A percentile compares a stretch with the other conserved stretches of the same genome.
Conservation (phyloP, 1,139 yeast species). For the Yamadazyma diddensiae region DNA sequence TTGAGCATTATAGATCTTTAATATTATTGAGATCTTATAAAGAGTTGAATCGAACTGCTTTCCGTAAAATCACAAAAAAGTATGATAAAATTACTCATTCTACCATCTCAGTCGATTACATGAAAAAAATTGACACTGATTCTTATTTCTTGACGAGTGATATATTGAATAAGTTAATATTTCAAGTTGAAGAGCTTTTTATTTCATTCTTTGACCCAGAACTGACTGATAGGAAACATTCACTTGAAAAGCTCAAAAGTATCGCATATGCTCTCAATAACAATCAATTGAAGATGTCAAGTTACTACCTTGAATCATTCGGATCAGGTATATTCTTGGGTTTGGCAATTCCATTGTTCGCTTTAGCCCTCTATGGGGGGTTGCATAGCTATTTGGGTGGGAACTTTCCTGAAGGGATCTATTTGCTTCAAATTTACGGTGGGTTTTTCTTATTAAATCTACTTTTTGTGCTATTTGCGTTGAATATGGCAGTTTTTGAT, state of each 20-base stretch:
- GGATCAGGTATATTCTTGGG: constrained; percentile 69
- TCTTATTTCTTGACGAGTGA: constrained; percentile 66
- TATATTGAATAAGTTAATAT: constrained; percentile 57
- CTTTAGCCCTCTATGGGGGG: constrained; percentile 51
- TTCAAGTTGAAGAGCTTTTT: constrained; percentile 65
- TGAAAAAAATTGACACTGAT: constrained; percentile 54
- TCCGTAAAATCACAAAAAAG: constrained; percentile 84
- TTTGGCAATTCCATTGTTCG: constrained; percentile 60
- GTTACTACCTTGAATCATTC: constrained; percentile 47
- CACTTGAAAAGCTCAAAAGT: constrained; percentile 66
- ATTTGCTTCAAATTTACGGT: constrained; percentile 83
- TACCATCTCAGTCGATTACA: constrained; percentile 48
- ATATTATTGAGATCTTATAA: constrained; percentile 77
- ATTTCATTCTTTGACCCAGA: constrained; percentile 61
- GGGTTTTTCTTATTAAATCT: constrained; percentile 73
- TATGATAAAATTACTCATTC: constrained; percentile 72
- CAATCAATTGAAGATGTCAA: constrained; percentile 24
- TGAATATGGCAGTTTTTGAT: constrained; percentile 74
- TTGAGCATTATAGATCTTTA: constrained; percentile 77
- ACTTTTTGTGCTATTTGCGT: constrained; percentile 58
- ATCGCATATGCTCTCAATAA: constrained; percentile 42
- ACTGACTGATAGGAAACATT: constrained; percentile 68
- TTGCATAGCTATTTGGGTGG: constrained; percentile 36
- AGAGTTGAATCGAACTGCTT: constrained; percentile 78
- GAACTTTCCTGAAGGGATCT: constrained; percentile 51